Conservation (phyloP, 495 filamentous ascomycete species). For the Lepraria neglecta region DNA sequence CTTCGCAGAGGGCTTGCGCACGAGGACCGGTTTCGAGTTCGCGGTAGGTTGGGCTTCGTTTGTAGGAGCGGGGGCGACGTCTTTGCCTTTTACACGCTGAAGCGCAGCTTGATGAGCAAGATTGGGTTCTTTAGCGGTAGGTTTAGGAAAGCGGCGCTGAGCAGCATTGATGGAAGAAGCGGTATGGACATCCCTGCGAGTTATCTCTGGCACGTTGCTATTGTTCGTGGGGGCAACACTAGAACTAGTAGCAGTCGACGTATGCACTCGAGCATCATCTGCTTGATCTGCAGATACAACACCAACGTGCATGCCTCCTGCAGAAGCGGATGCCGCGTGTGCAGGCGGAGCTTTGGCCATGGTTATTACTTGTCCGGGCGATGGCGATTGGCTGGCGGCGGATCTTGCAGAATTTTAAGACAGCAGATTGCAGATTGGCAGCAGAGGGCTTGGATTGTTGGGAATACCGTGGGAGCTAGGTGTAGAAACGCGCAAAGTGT, state of each 20-base stretch:
- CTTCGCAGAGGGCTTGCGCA: constrained; percentile 13
- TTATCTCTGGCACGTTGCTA: constrained; percentile 11
- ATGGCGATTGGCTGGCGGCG: neutral
- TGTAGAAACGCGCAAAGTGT: constrained; percentile 13
- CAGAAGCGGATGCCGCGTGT: constrained; percentile 8
- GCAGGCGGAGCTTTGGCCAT: constrained; percentile 15
- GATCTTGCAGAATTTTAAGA: constrained; percentile 16
- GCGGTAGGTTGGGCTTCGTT: neutral
- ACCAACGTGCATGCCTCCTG: constrained; percentile 14
- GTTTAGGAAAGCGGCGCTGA: constrained; percentile 10
- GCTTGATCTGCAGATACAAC: constrained; percentile 11
- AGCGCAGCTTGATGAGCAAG: constrained; percentile 9
- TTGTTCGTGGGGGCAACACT: neutral
- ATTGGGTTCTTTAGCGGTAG: constrained; percentile 9
- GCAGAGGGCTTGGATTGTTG: neutral
- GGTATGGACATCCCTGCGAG: constrained; percentile 17
- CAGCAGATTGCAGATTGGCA: constrained; percentile 15
- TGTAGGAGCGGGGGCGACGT: neutral
- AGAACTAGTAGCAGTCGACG: constrained; percentile 5
- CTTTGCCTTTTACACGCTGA: constrained; percentile 10
- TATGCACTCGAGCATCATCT: constrained; percentile 9
- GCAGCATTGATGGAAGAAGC: constrained; percentile 19
- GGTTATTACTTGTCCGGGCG: neutral
- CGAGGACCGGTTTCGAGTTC: constrained; percentile 20
- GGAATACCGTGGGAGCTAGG: constrained; percentile 1